Base-by-base conservation (phyloP, 1,284 basidiomycete species). In the Malassezia cuniculi region DNA sequence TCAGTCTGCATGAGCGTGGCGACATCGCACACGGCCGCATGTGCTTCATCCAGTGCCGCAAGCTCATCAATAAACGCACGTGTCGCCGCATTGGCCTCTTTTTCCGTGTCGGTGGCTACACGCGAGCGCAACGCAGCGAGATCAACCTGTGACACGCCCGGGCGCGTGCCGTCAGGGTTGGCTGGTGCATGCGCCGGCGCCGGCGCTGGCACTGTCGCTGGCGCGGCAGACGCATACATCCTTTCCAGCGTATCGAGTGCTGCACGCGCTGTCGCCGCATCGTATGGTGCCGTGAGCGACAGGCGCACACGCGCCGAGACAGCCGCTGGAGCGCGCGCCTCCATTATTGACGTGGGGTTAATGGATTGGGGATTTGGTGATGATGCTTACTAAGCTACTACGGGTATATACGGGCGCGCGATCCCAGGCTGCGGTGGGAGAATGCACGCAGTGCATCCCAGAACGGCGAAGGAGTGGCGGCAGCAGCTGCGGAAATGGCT, bases 401-500 rank as follows among this genome's bases (percentile, higher is more conserved):
- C 11, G 22, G 22, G 22, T 6, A n/a, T n/a, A n/a, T n/a, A n/a
- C n/a, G n/a, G n/a, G n/a, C n/a, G n/a, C n/a, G n/a, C n/a, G n/a
- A n/a, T n/a, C n/a, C n/a, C n/a, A n/a, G n/a, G n/a, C n/a, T n/a
- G n/a, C n/a, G n/a, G n/a, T n/a, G n/a, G 11, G 30, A 10, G 17
- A 43, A 32, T 6, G 16, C 29, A 9, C 19, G 30, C 31, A 43
- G 17, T 12, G 26, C 41, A 10, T 28, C 25, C 30, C 36, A 31
- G 25, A 36, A 25, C 25, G 35, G 24, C 12, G 6, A 10, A 15
- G 24, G 20, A 22, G 14, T 25, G 6, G 22, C 32, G 19, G 17
- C 33, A 12, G 22, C 21, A 6, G 42, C 42, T n/a, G 24, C 32
- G 20, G 28, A 37, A 28, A 45, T 22, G 9, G 42, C 42, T n/a